Conservation (phyloP, 177 flowering plant genomes). For the Tripterygium wilfordii region DNA sequence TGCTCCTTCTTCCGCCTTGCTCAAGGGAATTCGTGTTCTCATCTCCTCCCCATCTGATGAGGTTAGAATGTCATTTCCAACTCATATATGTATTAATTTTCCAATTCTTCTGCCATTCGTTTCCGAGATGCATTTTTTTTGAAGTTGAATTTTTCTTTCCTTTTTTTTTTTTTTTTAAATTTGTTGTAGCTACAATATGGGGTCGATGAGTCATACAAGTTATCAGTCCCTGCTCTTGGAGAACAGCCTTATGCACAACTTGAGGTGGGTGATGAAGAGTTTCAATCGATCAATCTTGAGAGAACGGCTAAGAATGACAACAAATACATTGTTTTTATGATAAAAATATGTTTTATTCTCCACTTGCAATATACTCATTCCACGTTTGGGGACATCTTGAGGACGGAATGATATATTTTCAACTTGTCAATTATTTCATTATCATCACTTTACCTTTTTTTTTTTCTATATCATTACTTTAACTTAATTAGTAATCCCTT, state of each 20-base stretch:
- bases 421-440: too few relatives aligned
- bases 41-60: slow-evolving; percentile 48
- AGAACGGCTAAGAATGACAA: background rate
- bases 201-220: slow-evolving; percentile 72
- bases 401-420: too few relatives aligned
- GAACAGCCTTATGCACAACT: slow-evolving; percentile 48
- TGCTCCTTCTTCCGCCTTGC: slow-evolving; percentile 16
- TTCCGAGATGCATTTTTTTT: background rate
- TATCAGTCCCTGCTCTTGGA: slow-evolving; percentile 43
- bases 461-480: too few relatives aligned
- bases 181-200: slow-evolving; percentile 71
- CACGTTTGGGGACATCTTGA: too few relatives aligned
- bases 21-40: slow-evolving; percentile 49
- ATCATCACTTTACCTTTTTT: too few relatives aligned
- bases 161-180: background rate
- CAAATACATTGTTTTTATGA: background rate
- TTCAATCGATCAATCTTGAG: background rate
- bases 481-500: background rate
- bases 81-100: background rate
- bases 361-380: too few relatives aligned
- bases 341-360: too few relatives aligned
- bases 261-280: slow-evolving; percentile 57
- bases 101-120: background rate
- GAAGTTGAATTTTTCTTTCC: too few relatives aligned
- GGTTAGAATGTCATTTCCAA: slow-evolving; percentile 26